Base-by-base conservation (phyloP, 345 rosid genomes). In the Eucalyptus tenuipes region DNA sequence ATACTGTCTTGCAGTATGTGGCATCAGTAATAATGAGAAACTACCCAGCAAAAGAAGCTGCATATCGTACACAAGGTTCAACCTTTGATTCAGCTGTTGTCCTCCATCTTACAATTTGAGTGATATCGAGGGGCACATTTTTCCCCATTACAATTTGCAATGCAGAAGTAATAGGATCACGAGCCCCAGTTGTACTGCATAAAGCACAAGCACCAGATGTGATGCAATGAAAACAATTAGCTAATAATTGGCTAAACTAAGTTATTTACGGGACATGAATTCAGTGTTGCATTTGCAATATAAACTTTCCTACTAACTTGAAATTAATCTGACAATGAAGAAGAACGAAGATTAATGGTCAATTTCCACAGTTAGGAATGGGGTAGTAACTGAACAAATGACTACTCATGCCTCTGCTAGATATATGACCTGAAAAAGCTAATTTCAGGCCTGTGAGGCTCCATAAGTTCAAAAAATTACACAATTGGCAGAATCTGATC, bases 31-130 rank as follows among this genome's bases (percentile, higher is more conserved):
- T 88, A 61, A 89, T 68, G 87, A 88, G 90, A 88, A 88, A 92
- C 86, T 97, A 97, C 99, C 99, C 99, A 89, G 99, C 97, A 94
- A 97, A 97, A 86, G 99, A 97, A 92, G 96, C 98, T 55, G 97
- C 98, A 91, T 96, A 97, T 91, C 97, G 99, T 91, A 96, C 94
- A 86, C 88, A 93, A 89, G 98, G 99, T 91, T 97, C 97, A 86
- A 93, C 92, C 86, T 90, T 88, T 10, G 98, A 95, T 84, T 92
- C 89, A 59, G 95, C 88, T 81, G 95, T 91, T 47, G 92, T 89
- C 93, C 94, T 96, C 99, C 99, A 97, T 92, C 98, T 97, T 92
- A 97, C 99, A 91, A 97, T 94, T 91, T 97, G 99, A 94, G 96
- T 97, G 90, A 95, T 89, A 91, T 97, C 99, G 88, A 97, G 99